These are phyloP conservation scores for Solanum okadae DNA, from an alignment of 257 asterid genomes.

Conservation along the genomic window DNA sequence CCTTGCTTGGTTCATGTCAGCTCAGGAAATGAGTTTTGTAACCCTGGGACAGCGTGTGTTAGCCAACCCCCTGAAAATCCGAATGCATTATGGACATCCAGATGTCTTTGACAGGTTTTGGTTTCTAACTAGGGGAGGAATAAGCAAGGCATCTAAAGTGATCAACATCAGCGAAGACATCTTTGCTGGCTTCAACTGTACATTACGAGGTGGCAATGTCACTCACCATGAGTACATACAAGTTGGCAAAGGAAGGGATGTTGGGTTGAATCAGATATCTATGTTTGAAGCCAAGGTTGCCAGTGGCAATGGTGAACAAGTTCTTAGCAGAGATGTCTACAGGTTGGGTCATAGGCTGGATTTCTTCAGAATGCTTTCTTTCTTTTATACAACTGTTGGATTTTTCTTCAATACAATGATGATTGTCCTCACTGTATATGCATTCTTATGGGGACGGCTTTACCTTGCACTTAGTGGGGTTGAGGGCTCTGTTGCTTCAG, in stretches of 20 bases:
- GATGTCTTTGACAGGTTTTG: conserved; percentile 98
- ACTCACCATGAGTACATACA: conserved; percentile 98
- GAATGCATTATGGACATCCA: conserved; percentile 99
- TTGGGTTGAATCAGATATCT: conserved; percentile 87
- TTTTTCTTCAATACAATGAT: conserved; percentile 95
- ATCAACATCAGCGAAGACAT: conserved; percentile 97
- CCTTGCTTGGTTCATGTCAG: conserved; percentile 99
- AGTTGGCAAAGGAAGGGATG: conserved; percentile 99
- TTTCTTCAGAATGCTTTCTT: conserved; percentile 97
- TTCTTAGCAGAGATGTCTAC: conserved; percentile 88
- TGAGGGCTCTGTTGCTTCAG: conserved; percentile 51
- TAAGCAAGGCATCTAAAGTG: conserved; percentile 97
- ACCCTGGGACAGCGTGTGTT: conserved; percentile 98
- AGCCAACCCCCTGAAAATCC: conserved; percentile 93
- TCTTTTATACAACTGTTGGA: conserved; percentile 93
- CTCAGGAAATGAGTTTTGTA: conserved; percentile 96
- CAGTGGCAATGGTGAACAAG: conserved; percentile 97
- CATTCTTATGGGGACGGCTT: conserved; percentile 95
- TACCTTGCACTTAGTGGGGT: conserved; percentile 95
- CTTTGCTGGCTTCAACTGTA: conserved; percentile 98
- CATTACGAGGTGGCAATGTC: conserved; percentile 90
- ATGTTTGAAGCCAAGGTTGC: conserved; percentile 99
- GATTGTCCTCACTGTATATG: conserved; percentile 87
- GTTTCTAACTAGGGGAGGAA: conserved; percentile 97
- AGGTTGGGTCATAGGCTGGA: conserved; percentile 97